Percentiles rank a stretch among this genome's conserved stretches.
Evolutionary conservation across 2,329 filamentous ascomycete species (phyloP).

Genomic region (Cryphonectria nitschkei): DNA sequence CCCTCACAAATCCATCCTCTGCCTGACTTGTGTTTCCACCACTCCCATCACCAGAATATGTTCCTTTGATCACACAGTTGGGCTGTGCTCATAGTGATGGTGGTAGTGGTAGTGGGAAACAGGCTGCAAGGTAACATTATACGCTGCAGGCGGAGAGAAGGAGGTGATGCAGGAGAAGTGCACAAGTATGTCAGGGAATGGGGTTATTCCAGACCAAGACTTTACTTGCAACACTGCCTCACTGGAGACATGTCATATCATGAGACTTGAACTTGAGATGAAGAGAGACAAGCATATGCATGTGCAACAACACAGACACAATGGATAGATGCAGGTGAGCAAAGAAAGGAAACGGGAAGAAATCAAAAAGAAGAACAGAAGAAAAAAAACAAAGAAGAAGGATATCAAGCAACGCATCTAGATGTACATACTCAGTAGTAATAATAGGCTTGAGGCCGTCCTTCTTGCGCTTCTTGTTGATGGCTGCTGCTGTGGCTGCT

Average conservation of each 20-base stretch:
- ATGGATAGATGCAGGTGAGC: too few species aligned
- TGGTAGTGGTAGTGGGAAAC: background rate
- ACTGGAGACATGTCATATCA: background rate
- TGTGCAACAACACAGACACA: background rate
- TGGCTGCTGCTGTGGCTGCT: slow-evolving; percentile 23
- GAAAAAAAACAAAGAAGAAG: slow-evolving; percentile 19
- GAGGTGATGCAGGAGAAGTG: too few species aligned
- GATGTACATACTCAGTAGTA: slow-evolving; percentile 61
- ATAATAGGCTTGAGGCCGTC: slow-evolving; percentile 75
- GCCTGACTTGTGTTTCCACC: background rate
- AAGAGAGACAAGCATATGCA: slow-evolving; percentile 5
- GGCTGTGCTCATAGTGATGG: background rate
- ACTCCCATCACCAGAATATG: background rate
- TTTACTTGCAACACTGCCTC: slow-evolving; percentile 15
- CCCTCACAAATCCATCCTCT: background rate
- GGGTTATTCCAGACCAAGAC: background rate
- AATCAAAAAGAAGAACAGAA: background rate
- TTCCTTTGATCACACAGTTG: background rate
- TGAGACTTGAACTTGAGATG: background rate
- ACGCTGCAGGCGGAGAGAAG: background rate
- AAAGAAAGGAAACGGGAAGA: background rate
- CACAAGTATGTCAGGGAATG: background rate
- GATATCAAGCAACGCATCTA: background rate
- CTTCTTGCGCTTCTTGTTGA: slow-evolving; percentile 69
- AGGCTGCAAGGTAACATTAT: background rate